Evolutionary conservation across 345 rosid genomes (phyloP).

Genomic region (Salix arbutifolia): DNA sequence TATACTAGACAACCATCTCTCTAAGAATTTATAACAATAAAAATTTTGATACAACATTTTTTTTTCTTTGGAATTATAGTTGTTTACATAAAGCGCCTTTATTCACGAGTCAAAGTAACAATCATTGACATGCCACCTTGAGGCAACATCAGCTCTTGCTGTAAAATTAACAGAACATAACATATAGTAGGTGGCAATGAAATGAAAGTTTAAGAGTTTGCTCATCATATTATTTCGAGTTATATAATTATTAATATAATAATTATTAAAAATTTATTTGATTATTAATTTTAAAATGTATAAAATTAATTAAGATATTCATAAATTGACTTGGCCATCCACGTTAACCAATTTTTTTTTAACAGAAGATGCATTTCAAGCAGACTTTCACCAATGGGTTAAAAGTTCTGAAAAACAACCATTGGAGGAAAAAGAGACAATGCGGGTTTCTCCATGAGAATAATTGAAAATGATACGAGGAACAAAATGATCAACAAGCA

Average conservation of each 20-base stretch:
- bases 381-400: not conserved
- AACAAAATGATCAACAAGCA: constrained; percentile 7
- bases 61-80: not conserved
- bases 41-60: not conserved
- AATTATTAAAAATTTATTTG: too few relatives aligned
- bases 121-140: not conserved
- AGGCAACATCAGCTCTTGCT: not conserved
- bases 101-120: not conserved
- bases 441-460: not conserved
- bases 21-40: too few relatives aligned
- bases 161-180: not conserved
- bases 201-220: too few relatives aligned
- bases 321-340: too few relatives aligned
- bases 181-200: too few relatives aligned
- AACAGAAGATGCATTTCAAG: not conserved
- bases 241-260: too few relatives aligned
- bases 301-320: too few relatives aligned
- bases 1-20: too few relatives aligned
- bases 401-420: not conserved
- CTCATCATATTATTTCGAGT: too few relatives aligned
- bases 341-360: not conserved
- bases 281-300: too few relatives aligned
- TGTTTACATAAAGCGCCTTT: not conserved
- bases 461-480: constrained; percentile 1
- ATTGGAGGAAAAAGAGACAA: not conserved